These are phyloP conservation scores for Yamadazyma aaseri DNA, from an alignment of 1,139 yeast species.

Conservation along the genomic window DNA sequence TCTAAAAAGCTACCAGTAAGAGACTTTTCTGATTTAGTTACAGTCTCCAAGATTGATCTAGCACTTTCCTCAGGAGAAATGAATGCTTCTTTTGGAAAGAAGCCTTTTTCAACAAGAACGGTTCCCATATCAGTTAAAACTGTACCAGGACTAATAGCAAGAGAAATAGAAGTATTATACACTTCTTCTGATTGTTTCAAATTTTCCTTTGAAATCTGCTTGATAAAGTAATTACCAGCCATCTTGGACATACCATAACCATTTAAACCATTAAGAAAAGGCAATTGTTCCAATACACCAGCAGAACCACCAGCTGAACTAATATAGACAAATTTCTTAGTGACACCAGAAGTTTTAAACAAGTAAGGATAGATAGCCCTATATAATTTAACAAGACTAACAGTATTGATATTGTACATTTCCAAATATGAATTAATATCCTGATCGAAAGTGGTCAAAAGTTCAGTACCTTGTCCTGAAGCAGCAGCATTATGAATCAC, in stretches of 20 bases:
- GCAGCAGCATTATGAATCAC: conserved; percentile 9
- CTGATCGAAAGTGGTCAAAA: not conserved
- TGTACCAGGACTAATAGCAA: conserved; percentile 30
- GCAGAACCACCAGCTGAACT: conserved; percentile 13
- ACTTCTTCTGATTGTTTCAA: conserved; percentile 38
- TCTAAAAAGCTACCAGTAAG: conserved; percentile 5
- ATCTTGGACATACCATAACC: conserved; percentile 11
- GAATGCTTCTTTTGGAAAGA: not conserved
- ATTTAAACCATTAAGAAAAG: conserved; percentile 1
- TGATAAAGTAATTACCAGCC: conserved; percentile 8
- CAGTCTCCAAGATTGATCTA: conserved; percentile 1
- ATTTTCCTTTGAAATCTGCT: conserved; percentile 6
- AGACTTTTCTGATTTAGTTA: not conserved
- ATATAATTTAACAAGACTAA: conserved; percentile 11
- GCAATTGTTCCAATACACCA: conserved; percentile 3
- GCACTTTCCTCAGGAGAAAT: conserved; percentile 4
- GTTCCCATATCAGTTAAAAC: conserved; percentile 24
- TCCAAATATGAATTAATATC: conserved; percentile 3
- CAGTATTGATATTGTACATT: conserved; percentile 7
- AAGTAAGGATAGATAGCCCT: conserved; percentile 10
- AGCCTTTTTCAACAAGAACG: not conserved
- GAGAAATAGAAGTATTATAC: conserved; percentile 1
- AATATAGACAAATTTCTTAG: conserved; percentile 8
- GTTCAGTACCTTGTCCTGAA: not conserved
- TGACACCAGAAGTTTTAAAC: conserved; percentile 4